phyloP scores from a whole-genome alignment of 495 filamentous ascomycete species.

The Aspergillus saccharolyticus region DNA sequence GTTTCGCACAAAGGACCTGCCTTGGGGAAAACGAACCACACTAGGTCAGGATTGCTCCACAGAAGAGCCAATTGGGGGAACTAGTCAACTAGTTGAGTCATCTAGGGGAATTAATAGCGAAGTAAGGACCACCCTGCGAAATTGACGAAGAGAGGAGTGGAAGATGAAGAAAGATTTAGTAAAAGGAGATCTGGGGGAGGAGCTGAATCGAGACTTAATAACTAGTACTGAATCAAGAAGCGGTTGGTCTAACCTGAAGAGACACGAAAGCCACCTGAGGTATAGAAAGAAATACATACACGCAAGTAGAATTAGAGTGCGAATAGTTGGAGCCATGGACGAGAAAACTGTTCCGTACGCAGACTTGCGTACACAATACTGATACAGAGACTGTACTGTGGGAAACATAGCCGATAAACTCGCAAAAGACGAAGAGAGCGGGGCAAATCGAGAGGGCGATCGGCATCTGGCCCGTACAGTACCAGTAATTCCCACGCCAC shows the following conservation, averaged over 20 bases:
- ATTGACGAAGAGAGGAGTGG: constrained; percentile 1
- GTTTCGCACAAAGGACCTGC: background rate
- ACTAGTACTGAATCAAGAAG: background rate
- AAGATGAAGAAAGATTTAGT: background rate
- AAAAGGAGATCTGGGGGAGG: background rate
- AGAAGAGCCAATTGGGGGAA: background rate
- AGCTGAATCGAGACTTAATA: background rate
- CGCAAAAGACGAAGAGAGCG: too few relatives aligned
- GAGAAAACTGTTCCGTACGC: background rate
- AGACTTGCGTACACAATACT: background rate
- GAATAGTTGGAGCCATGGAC: background rate
- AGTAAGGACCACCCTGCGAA: background rate
- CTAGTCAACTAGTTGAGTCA: background rate
- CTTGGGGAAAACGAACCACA: background rate
- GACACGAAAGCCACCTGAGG: background rate
- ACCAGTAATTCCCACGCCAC: background rate
- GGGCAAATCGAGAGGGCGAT: background rate
- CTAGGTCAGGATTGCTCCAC: background rate
- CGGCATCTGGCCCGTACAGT: background rate
- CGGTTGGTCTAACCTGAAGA: background rate
- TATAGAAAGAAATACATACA: background rate
- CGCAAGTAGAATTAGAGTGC: background rate
- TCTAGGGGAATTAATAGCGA: background rate
- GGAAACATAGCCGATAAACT: too few relatives aligned
- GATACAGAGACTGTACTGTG: too few relatives aligned